Percentiles rank a stretch among this genome's conserved stretches.
Evolutionary conservation across 2,329 filamentous ascomycete species (phyloP).

Genomic region (Trichoderma sp.): DNA sequence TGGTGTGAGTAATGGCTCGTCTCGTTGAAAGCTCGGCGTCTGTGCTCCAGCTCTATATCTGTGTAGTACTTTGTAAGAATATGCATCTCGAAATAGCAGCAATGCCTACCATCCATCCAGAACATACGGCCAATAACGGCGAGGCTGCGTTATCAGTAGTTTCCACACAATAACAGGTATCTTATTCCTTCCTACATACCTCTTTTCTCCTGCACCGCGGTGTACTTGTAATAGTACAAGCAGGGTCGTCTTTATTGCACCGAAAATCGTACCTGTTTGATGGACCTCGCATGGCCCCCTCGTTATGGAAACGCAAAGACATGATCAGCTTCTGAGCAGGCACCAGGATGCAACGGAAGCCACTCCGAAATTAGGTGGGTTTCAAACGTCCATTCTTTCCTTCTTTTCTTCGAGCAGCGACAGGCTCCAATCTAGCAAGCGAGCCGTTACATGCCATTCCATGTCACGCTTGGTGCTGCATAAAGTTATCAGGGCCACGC

Average conservation of each 20-base stretch:
- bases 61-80: neutral
- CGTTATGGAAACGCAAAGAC: neutral
- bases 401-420: neutral
- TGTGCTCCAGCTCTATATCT: neutral
- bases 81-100: neutral
- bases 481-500: neutral
- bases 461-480: neutral
- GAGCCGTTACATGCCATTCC: conserved; percentile 5
- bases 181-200: neutral
- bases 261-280: neutral
- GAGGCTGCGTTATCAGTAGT: neutral
- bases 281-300: neutral
- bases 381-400: neutral
- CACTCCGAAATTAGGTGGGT: conserved; percentile 12
- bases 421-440: neutral
- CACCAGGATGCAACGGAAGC: conserved; percentile 10
- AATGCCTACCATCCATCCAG: neutral
- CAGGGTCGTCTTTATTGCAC: neutral
- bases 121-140: neutral
- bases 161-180: neutral
- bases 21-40: neutral
- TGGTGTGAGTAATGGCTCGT: neutral
- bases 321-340: neutral
- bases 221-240: neutral
- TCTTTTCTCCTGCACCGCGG: neutral